Base-by-base conservation (phyloP, 2,329 filamentous ascomycete genomes). In the Elsinoe ampelina region DNA sequence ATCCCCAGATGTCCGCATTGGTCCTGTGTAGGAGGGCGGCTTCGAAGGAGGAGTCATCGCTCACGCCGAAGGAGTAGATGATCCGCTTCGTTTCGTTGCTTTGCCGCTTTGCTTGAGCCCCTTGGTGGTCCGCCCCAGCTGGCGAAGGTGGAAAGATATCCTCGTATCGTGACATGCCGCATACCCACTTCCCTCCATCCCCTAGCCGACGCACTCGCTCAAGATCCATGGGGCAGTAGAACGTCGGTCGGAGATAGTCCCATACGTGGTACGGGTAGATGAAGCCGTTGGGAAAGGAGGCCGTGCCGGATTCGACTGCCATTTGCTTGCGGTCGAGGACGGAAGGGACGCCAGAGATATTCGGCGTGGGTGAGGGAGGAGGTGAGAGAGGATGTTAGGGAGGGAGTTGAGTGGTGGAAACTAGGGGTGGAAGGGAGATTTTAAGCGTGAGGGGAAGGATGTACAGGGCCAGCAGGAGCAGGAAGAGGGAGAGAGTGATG, bases 161-260 rank as follows among this genome's bases (percentile, higher is more conserved):
- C n/a, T 50, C 11, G 45, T 50, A 50, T 20, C 45, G 45, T 3
- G 26, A 12, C 68, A 73, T 71, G 36, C 72, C 72, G 61, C 72
- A 75, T 12, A 73, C 67, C 68, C 71, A 72, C 60, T 74, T 75
- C 19, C 72, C 72, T n/a, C 72, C 72, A 38, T 73, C 71, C 30
- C 72, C 72, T 4, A 72, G 60, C 3, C 66, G 62, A 2, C 72
- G 72, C 2, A 74, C 62, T 5, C 72, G 66, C 58, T 73, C 68
- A 13, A 74, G 65, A 32, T 73, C 71, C 55, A 71, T 67, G 2
- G 72, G 72, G 61, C 72, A 74, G 47, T 65, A 67, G 61, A 70
- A 74, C 1, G 70, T 66, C 1, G 72, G 66, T 4, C 69, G 70
- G 19, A 69, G 66, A 61, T 73, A 72, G 59, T 74, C 72, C 70